Percentiles rank a stretch among this genome's conserved stretches.
Evolutionary conservation across 2,329 filamentous ascomycete species (phyloP).

Genomic region (Rutstroemia sp.): DNA sequence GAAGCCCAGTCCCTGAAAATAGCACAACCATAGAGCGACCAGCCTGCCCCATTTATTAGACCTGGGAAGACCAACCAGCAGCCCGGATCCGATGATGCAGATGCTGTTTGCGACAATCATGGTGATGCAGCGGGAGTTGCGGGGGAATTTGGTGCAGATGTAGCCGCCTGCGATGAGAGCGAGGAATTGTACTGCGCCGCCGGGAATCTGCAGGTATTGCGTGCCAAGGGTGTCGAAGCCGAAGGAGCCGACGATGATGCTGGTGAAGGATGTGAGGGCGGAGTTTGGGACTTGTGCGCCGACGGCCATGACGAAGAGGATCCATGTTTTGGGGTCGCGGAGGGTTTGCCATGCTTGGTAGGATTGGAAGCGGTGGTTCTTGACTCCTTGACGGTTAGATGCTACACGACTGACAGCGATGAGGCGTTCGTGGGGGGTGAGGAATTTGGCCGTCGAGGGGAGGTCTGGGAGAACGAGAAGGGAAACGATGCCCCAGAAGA

Average conservation of each 20-base stretch:
- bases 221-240: slow-evolving; percentile 39
- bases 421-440: slow-evolving; percentile 47
- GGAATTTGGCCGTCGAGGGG: slow-evolving; percentile 54
- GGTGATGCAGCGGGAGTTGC: slow-evolving; percentile 41
- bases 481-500: slow-evolving; percentile 45
- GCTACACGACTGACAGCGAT: slow-evolving; percentile 47
- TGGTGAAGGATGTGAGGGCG: slow-evolving; percentile 42
- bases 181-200: slow-evolving; percentile 49
- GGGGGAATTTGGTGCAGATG: slow-evolving; percentile 45
- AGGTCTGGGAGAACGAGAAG: slow-evolving; percentile 54
- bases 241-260: slow-evolving; percentile 22
- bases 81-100: slow-evolving; percentile 44
- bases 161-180: slow-evolving; percentile 43
- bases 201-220: slow-evolving; percentile 53
- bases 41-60: slow-evolving; percentile 49
- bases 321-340: slow-evolving; percentile 51
- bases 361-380: slow-evolving; percentile 42
- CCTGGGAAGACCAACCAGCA: slow-evolving; percentile 44
- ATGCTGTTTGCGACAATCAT: slow-evolving; percentile 50
- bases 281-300: slow-evolving; percentile 50
- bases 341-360: slow-evolving; percentile 41
- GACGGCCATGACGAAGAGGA: slow-evolving; percentile 44
- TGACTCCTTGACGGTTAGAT: slow-evolving; percentile 45
- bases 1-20: slow-evolving; percentile 46
- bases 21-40: slow-evolving; percentile 50